Conservation (phyloP, 371 early-diverging fungal genomes). For the Mucor indicus region DNA sequence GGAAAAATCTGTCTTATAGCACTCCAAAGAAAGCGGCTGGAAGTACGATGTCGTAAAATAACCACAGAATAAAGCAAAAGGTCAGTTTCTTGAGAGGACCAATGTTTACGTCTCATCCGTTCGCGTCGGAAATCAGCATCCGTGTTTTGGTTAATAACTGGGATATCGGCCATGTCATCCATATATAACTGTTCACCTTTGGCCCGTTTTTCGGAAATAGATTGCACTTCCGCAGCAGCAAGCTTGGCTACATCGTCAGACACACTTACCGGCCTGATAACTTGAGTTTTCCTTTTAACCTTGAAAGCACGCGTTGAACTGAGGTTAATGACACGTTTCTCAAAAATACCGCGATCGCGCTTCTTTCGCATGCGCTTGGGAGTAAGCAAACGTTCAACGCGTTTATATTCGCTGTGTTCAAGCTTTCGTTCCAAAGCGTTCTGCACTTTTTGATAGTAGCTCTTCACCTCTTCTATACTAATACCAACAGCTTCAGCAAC, state of each 20-base stretch:
- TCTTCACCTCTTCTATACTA: background rate
- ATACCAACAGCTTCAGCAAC: background rate
- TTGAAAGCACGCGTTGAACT: constrained; percentile 2
- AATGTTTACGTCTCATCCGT: constrained; percentile 23
- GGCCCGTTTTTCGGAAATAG: background rate
- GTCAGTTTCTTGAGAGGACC: constrained; percentile 52
- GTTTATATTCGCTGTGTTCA: background rate
- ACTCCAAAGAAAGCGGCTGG: constrained; percentile 34
- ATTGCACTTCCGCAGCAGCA: constrained; percentile 5
- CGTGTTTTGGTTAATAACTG: constrained; percentile 9
- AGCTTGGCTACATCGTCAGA: background rate
- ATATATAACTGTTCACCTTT: background rate
- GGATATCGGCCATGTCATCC: constrained; percentile 13
- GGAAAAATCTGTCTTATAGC: constrained; percentile 21
- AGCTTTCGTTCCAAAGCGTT: background rate
- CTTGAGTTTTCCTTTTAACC: too few species aligned
- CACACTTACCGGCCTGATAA: background rate
- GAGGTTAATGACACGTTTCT: constrained; percentile 2
- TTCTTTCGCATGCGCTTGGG: background rate
- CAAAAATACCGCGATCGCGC: background rate
- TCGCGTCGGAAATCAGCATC: background rate
- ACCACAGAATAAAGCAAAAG: constrained; percentile 37
- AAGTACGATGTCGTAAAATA: constrained; percentile 22
- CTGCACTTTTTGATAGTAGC: constrained; percentile 8
- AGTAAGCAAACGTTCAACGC: background rate